Base-by-base conservation (phyloP, 2,329 filamentous ascomycete genomes). In the Arthrobotrys megalospora region DNA sequence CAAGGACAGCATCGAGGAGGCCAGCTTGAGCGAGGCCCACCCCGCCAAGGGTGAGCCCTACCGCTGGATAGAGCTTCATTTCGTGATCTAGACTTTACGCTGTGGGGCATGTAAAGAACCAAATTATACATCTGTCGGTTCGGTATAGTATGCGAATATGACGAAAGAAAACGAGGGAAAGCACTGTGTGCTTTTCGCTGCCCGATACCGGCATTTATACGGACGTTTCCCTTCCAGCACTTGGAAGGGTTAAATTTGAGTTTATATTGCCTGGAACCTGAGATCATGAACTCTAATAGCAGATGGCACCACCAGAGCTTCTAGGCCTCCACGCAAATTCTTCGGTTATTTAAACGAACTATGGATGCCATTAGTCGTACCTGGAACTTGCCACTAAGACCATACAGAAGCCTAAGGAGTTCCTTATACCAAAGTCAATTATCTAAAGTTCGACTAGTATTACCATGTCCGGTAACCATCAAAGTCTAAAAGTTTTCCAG, bases 21-120 rank as follows among this genome's bases (percentile, higher is more conserved):
- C 53, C 53, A 41, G 60, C 60, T 47, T 64, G 38, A 47, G 34
- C 60, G 34, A 47, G 60, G 60, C 60, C 41, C 60, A 48, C 60
- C 60, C 60, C 43, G 14, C 38, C 19, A 3, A 64, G 41, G 21
- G 60, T 19, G 45, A 48, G 60, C 60, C 60, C 38, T 64, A 64
- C 60, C 24, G 38, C 45, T 36, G 41, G 34, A 64, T 16, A 32
- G 14, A 41, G 38, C 60, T 64, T 64, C 41, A 47, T 48, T 64
- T 48, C 41, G 41, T 64, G 14, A 48, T 64, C 28, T 64, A 24
- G 34, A 41, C 60, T 19, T 48, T 32, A 47, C 2, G 11, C 7
- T 36, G 19, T 45, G 19, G 3, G 16, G n/a, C 38, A 21, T 34
- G 38, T 11, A 16, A 43, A 43, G 14, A 60, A 60, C 53, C 34